Percentiles rank a stretch among this genome's conserved stretches.
Conservation (phyloP, 208 protist species). For the Perkinsela sp. region DNA sequence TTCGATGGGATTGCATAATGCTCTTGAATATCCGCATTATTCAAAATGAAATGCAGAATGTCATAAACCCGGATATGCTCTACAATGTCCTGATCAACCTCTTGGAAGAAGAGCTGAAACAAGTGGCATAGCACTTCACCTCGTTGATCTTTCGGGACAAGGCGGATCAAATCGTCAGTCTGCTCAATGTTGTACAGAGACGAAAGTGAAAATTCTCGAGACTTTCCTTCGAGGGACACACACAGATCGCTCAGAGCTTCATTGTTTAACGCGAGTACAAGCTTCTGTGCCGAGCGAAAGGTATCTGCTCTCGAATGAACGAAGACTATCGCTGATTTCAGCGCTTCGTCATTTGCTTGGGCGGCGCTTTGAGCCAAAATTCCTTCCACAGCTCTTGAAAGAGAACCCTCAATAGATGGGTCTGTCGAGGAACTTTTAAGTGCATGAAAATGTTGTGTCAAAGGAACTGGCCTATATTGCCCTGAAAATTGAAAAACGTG, state of each 20-base stretch:
- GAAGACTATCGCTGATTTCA: conserved; percentile 79
- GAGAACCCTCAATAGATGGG: neutral
- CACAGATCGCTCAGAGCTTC: neutral
- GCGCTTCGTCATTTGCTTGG: conserved; percentile 75
- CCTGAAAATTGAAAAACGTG: conserved; percentile 77
- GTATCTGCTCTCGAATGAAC: conserved; percentile 97
- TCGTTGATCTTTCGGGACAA: neutral
- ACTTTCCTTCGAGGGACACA: neutral
- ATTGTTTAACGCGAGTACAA: neutral
- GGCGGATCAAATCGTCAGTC: neutral
- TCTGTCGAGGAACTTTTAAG: conserved; percentile 20
- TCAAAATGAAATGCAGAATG: neutral
- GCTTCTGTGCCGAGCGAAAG: conserved; percentile 7
- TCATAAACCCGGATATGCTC: neutral
- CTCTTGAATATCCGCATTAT: neutral
- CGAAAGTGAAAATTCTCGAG: neutral
- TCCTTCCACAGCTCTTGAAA: neutral
- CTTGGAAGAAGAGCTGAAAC: neutral
- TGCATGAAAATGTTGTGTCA: conserved; percentile 92
- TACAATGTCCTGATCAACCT: neutral
- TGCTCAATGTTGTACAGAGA: neutral
- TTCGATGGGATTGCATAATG: conserved; percentile 7
- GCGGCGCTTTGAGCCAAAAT: conserved; percentile 4
- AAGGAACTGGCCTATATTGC: conserved; percentile 80
- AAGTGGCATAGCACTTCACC: neutral